Evolutionary conservation across 257 asterid genomes (phyloP).

Genomic region (Leonotis leonurus): DNA sequence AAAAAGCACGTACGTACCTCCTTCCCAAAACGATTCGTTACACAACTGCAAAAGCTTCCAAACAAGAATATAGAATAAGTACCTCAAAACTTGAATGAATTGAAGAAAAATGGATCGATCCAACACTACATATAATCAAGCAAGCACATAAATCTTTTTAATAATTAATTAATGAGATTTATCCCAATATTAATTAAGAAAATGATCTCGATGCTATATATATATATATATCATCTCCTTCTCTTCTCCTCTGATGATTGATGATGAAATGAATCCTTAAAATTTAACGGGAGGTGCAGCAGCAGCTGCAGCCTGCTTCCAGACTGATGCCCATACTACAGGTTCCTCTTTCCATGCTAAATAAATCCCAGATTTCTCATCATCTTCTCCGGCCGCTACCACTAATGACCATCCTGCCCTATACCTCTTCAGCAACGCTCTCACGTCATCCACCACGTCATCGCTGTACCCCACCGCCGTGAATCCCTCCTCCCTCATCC

Average conservation of each 20-base stretch:
- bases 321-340: conserved; percentile 82
- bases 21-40: conserved; percentile 8
- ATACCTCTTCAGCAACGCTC: conserved; percentile 69
- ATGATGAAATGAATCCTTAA: no score
- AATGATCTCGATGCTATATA: no score
- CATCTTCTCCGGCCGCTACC: conserved; percentile 31
- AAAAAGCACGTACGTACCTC: conserved; percentile 1
- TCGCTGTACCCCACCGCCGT: conserved; percentile 39
- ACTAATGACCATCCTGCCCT: conserved; percentile 62
- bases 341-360: conserved; percentile 81
- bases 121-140: conserved; percentile 11
- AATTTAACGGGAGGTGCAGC: no score
- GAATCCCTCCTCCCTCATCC: conserved; percentile 46
- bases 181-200: no score
- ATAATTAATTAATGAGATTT: neutral
- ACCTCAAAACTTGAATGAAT: conserved; percentile 22
- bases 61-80: conserved; percentile 48
- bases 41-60: conserved; percentile 42
- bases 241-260: no score
- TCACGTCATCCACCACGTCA: conserved; percentile 70
- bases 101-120: conserved; percentile 27
- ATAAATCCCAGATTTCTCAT: conserved; percentile 35
- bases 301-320: no score
- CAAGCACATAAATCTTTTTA: neutral
- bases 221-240: neutral